Evolutionary conservation across 352 stramenopile genomes (phyloP).

Genomic region (Globisporangium spiculum): DNA sequence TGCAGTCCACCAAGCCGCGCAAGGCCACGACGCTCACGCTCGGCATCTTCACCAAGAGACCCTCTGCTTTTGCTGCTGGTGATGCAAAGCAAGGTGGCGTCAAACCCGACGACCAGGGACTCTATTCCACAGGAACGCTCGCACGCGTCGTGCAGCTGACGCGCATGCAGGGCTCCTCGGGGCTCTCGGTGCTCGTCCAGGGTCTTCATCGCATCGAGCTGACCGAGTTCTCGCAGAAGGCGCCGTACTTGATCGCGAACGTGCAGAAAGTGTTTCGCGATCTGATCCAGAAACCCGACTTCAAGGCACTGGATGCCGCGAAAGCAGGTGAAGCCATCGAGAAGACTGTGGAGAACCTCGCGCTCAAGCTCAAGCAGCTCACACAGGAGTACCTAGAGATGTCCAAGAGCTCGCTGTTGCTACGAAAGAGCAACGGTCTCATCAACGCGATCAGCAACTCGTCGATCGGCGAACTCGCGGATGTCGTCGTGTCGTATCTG

Average conservation of each 20-base stretch:
- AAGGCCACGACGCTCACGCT: constrained; percentile 47
- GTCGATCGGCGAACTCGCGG: constrained; percentile 57
- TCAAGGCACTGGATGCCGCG: constrained; percentile 10
- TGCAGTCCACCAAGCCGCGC: constrained; percentile 47
- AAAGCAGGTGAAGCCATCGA: constrained; percentile 15
- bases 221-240: constrained; percentile 40
- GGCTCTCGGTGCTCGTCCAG: constrained; percentile 71
- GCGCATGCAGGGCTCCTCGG: constrained; percentile 43
- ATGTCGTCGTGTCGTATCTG: constrained; percentile 71
- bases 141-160: constrained; percentile 77
- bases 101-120: constrained; percentile 21
- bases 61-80: background rate
- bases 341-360: constrained; percentile 32
- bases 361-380: constrained; percentile 54
- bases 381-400: constrained; percentile 67
- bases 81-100: constrained; percentile 15
- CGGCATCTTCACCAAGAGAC: constrained; percentile 58
- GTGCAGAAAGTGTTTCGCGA: constrained; percentile 31
- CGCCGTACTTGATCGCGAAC: constrained; percentile 55
- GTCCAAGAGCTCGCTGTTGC: constrained; percentile 52
- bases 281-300: constrained; percentile 15
- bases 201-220: constrained; percentile 54
- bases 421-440: constrained; percentile 53
- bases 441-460: constrained; percentile 64
- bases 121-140: constrained; percentile 61